A percentile compares a stretch with the other conserved stretches of the same genome.
phyloP scores from a whole-genome alignment of 495 filamentous ascomycete species.

The Podospora pseudoanserina region DNA sequence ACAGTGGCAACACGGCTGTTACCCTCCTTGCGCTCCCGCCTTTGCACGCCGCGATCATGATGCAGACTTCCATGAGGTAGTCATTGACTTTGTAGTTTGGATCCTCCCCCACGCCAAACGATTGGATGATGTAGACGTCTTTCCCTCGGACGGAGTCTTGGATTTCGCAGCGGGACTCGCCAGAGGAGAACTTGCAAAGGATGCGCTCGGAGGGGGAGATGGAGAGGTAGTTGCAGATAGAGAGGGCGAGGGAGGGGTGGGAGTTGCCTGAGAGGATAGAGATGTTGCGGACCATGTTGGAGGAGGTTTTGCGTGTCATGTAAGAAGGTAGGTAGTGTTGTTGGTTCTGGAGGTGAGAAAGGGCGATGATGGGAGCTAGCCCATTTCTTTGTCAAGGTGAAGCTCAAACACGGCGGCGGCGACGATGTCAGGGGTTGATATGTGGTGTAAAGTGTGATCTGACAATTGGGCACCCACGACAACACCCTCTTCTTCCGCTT shows the following conservation, averaged over 20 bases:
- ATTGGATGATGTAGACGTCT: slow-evolving; percentile 97
- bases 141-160: slow-evolving; percentile 93
- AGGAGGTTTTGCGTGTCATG: neutral
- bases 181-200: slow-evolving; percentile 86
- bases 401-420: neutral
- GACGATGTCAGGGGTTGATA: neutral
- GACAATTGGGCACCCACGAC: neutral
- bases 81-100: slow-evolving; percentile 72
- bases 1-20: slow-evolving; percentile 90
- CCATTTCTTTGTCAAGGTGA: neutral
- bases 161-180: slow-evolving; percentile 93
- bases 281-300: slow-evolving; percentile 82
- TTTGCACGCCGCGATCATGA: slow-evolving; percentile 96
- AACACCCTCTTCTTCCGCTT: neutral
- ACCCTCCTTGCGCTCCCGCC: slow-evolving; percentile 88
- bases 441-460: neutral
- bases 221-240: slow-evolving; percentile 80
- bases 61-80: slow-evolving; percentile 90
- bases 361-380: neutral
- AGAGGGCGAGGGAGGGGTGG: slow-evolving; percentile 81
- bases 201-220: slow-evolving; percentile 78
- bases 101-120: slow-evolving; percentile 32
- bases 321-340: neutral
- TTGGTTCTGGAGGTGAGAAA: neutral
- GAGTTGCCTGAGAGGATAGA: slow-evolving; percentile 91